phyloP scores from a whole-genome alignment of 2,329 filamentous ascomycete species.

The Aspergillus latus region DNA sequence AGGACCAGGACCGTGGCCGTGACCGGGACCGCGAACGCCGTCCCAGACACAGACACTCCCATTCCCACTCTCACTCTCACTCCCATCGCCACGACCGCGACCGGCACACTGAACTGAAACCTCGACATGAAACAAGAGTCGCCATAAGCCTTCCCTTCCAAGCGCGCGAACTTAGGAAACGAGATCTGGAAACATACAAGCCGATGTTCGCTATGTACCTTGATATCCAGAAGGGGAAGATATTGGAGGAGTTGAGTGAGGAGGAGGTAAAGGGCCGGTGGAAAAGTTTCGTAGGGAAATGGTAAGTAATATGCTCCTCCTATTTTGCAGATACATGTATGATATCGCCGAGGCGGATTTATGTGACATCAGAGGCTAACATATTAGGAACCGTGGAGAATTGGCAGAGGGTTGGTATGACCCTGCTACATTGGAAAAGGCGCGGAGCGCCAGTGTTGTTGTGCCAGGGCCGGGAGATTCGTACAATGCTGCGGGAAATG shows the following conservation, averaged over 20 bases:
- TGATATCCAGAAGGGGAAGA: conserved; percentile 78
- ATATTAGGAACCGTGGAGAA: conserved; percentile 74
- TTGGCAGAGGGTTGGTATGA: conserved; percentile 93
- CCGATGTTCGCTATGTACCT: conserved; percentile 81
- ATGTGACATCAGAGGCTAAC: conserved; percentile 42
- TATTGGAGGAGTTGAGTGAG: conserved; percentile 67
- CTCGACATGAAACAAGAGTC: conserved; percentile 18
- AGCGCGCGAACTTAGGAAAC: conserved; percentile 65
- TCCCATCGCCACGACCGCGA: conserved; percentile 7
- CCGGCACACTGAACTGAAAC: not conserved
- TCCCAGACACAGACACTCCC: conserved; percentile 14
- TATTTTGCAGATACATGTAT: not conserved
- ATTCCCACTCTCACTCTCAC: conserved; percentile 19
- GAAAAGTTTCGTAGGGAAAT: conserved; percentile 90
- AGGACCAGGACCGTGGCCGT: conserved; percentile 5
- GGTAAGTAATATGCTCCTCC: conserved; percentile 54
- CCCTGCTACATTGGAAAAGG: conserved; percentile 64
- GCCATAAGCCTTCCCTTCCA: conserved; percentile 61
- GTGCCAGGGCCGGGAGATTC: conserved; percentile 9
- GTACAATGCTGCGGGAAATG: not conserved
- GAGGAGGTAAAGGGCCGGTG: conserved; percentile 79
- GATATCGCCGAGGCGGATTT: not conserved
- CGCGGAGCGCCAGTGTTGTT: conserved; percentile 34
- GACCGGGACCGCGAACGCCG: conserved; percentile 14
- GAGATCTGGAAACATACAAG: conserved; percentile 65